Conservation (phyloP, 2,329 filamentous ascomycete genomes). For the Sporothrix brasiliensis region DNA sequence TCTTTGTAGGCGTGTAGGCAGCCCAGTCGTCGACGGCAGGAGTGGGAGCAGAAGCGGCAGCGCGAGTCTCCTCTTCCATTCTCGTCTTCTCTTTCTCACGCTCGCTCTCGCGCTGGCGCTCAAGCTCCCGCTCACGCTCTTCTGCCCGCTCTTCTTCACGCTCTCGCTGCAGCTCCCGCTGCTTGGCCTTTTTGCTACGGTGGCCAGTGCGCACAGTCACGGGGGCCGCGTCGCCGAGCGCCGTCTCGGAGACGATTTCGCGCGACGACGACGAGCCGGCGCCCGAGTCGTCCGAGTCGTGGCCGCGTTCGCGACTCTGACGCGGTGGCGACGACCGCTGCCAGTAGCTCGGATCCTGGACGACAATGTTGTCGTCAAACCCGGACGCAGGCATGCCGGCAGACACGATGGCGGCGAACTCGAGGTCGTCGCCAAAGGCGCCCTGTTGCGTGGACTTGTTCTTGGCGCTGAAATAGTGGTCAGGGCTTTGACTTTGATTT, state of each 20-base stretch:
- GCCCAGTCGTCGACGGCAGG: slow-evolving; percentile 31
- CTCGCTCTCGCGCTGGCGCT: neutral
- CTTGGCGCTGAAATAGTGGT: slow-evolving; percentile 35
- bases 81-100: neutral
- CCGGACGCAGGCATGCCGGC: slow-evolving; percentile 70
- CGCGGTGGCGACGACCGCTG: slow-evolving; percentile 66
- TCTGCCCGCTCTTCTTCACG: too few relatives aligned
- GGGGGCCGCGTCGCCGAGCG: slow-evolving; percentile 32
- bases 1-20: slow-evolving; percentile 39
- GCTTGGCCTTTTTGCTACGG: slow-evolving; percentile 31
- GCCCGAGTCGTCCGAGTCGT: slow-evolving; percentile 45
- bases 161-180: slow-evolving; percentile 5
- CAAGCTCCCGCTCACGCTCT: neutral
- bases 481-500: neutral
- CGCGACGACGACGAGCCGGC: slow-evolving; percentile 19
- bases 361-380: slow-evolving; percentile 71
- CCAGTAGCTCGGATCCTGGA: slow-evolving; percentile 65
- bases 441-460: neutral
- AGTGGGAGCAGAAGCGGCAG: neutral
- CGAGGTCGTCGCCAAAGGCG: slow-evolving; percentile 60
- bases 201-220: slow-evolving; percentile 22
- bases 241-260: slow-evolving; percentile 36
- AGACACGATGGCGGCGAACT: slow-evolving; percentile 70
- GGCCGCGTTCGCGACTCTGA: slow-evolving; percentile 43
- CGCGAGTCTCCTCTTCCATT: slow-evolving; percentile 29